Evolutionary conservation across 495 filamentous ascomycete genomes (phyloP), one percentile per base, ranked within the genome.

Genomic region (Penicillium paradoxum): DNA sequence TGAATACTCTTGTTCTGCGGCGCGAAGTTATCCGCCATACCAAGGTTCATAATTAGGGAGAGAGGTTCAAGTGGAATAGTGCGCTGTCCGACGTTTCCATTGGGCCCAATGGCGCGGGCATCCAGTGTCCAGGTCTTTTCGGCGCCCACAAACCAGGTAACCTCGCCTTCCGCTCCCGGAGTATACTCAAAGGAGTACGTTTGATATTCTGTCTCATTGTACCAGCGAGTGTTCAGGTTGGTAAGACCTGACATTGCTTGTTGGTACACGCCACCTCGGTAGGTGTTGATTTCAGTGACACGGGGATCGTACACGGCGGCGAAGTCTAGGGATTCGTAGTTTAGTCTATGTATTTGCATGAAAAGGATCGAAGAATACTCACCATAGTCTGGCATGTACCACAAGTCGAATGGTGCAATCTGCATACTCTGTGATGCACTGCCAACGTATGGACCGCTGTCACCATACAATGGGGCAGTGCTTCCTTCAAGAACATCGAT

Each of bases 401-500:
- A 88, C 45, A 87, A 74, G 60, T 89, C 87, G 58, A 89, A 91
- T 2, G 87, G 87, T 4, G 87, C 88, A 46, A 83, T 70, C 62
- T 91, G 88, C 51, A 79, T 74, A 72, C 82, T 86, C 56, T 91
- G 88, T 11, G 87, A 89, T 1, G 81, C 86, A 13, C 73, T 71
- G 21, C 87, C 86, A 44, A 84, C 71, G 22, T 67, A 73, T 1
- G 69, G 65, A 8, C 69, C 66, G 11, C 63, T 59, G n/a, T 70
- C 62, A 17, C 74, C 68, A 30, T 79, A 77, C 21, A 89, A 60
- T 17, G 75, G 71, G 9, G 63, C 72, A 34, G 83, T 82, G 58
- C 78, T 86, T 10, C 83, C 87, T 72, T 90, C 87, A 22, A 89
- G 73, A 14, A 82, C 84, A 74, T 90, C 87, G 45, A 91, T 86